These are phyloP conservation scores for Starmerella roubikii DNA, from an alignment of 805 yeast genomes.

Conservation along the genomic window DNA sequence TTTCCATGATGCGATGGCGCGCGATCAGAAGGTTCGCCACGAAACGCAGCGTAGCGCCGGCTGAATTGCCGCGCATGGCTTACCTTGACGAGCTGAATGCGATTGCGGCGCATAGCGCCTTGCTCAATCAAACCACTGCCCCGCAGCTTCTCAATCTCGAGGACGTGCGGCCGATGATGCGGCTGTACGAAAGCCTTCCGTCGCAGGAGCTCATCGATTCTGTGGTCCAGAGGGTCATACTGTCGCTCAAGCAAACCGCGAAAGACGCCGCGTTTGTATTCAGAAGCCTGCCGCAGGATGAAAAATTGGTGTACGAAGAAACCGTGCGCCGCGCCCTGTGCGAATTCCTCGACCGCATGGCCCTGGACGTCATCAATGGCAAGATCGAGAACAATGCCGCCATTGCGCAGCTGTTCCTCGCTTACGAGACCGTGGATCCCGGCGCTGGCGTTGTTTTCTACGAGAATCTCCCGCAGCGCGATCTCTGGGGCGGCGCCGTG, in stretches of 20 bases:
- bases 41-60: background rate
- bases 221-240: slow-evolving; percentile 4
- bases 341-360: slow-evolving; percentile 9
- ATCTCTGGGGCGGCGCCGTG: slow-evolving; percentile 12
- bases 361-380: slow-evolving; percentile 4
- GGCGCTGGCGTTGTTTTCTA: slow-evolving; percentile 15
- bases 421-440: slow-evolving; percentile 18
- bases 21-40: too few relatives aligned
- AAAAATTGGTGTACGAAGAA: slow-evolving; percentile 2
- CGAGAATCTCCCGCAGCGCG: slow-evolving; percentile 1
- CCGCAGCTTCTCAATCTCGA: slow-evolving; percentile 10
- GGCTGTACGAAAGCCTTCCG: slow-evolving; percentile 4
- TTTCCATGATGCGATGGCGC: too few relatives aligned
- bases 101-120: slow-evolving; percentile 11
- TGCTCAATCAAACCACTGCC: slow-evolving; percentile 19
- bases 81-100: background rate
- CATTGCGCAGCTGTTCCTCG: slow-evolving; percentile 9
- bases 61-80: background rate
- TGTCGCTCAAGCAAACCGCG: slow-evolving; percentile 17
- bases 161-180: slow-evolving; percentile 20
- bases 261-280: slow-evolving; percentile 15
- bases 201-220: slow-evolving; percentile 2
- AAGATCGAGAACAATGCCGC: slow-evolving; percentile 2
- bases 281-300: slow-evolving; percentile 8
- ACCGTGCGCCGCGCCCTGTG: slow-evolving; percentile 6